phyloP scores from a whole-genome alignment of 2,329 filamentous ascomycete species.

The Calonectria honghensis region DNA sequence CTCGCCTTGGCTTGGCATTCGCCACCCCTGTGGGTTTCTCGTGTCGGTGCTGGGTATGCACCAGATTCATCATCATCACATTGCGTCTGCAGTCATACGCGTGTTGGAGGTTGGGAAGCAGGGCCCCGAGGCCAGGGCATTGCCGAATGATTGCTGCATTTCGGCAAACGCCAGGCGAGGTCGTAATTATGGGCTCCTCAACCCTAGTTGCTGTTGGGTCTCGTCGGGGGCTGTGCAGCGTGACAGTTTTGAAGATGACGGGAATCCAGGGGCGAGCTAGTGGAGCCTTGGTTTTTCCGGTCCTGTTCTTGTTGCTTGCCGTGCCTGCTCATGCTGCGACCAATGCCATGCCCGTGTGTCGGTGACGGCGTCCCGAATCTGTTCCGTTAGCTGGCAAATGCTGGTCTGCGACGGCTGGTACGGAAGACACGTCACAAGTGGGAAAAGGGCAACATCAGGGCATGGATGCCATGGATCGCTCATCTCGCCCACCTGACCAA shows the following conservation, averaged over 20 bases:
- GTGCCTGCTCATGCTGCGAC: not conserved
- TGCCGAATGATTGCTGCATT: conserved; percentile 19
- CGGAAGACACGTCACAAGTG: conserved; percentile 50
- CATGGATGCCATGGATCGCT: conserved; percentile 29
- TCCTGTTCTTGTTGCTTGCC: conserved; percentile 23
- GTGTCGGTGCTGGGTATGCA: not conserved
- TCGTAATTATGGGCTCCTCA: not conserved
- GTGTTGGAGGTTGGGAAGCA: not conserved
- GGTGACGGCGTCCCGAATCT: not conserved
- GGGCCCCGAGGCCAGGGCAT: not conserved
- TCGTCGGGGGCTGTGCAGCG: conserved; percentile 36
- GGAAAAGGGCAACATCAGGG: not conserved
- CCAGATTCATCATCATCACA: conserved; percentile 2
- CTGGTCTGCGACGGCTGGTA: conserved; percentile 35
- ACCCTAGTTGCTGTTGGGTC: conserved; percentile 22
- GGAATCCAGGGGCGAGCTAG: conserved; percentile 33
- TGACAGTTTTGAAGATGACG: conserved; percentile 7
- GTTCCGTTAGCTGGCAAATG: conserved; percentile 28
- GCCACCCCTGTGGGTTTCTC: conserved; percentile 6
- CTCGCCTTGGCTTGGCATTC: conserved; percentile 19
- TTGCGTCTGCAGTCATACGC: conserved; percentile 13
- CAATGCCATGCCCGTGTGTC: not conserved
- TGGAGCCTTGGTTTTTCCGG: conserved; percentile 21
- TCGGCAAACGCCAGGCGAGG: conserved; percentile 5
- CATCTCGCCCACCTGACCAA: conserved; percentile 44